Conservation (phyloP, 805 yeast species). For the Yamadazyma phyllophila region DNA sequence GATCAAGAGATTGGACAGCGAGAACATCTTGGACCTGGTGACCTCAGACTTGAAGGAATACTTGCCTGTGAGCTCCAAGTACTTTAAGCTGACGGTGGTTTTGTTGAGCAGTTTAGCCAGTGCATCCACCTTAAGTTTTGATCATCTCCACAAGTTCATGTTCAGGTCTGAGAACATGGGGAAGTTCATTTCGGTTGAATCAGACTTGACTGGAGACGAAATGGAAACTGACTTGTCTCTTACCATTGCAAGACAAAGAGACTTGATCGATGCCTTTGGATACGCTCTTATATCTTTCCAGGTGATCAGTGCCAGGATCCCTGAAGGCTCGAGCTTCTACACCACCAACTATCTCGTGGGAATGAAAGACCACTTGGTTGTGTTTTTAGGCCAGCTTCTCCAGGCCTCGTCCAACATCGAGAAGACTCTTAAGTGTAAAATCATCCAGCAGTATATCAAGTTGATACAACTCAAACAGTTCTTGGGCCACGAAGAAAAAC, state of each 20-base stretch:
- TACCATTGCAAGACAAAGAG: slow-evolving; percentile 57
- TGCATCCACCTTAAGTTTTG: slow-evolving; percentile 53
- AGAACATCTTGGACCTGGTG: slow-evolving; percentile 5
- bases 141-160: slow-evolving; percentile 39
- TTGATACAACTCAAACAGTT: slow-evolving; percentile 50
- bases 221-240: slow-evolving; percentile 25
- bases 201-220: slow-evolving; percentile 9
- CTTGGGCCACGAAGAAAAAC: slow-evolving; percentile 53
- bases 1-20: slow-evolving; percentile 7
- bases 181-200: slow-evolving; percentile 23
- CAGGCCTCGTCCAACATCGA: slow-evolving; percentile 67
- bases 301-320: slow-evolving; percentile 19
- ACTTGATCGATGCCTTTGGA: slow-evolving; percentile 57
- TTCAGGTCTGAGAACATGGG: slow-evolving; percentile 44
- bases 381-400: slow-evolving; percentile 65
- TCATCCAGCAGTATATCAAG: slow-evolving; percentile 62
- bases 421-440: slow-evolving; percentile 62
- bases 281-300: slow-evolving; percentile 50
- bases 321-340: slow-evolving; percentile 9
- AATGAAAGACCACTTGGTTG: slow-evolving; percentile 66
- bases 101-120: slow-evolving; percentile 45
- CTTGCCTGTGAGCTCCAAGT: slow-evolving; percentile 50
- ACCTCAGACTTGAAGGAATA: slow-evolving; percentile 52
- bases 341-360: slow-evolving; percentile 36
- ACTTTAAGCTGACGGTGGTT: slow-evolving; percentile 60